A percentile compares a stretch with the other conserved stretches of the same genome.
Evolutionary conservation across 1,284 basidiomycete genomes (phyloP).

Genomic region (Stygiomarasmius scandens): DNA sequence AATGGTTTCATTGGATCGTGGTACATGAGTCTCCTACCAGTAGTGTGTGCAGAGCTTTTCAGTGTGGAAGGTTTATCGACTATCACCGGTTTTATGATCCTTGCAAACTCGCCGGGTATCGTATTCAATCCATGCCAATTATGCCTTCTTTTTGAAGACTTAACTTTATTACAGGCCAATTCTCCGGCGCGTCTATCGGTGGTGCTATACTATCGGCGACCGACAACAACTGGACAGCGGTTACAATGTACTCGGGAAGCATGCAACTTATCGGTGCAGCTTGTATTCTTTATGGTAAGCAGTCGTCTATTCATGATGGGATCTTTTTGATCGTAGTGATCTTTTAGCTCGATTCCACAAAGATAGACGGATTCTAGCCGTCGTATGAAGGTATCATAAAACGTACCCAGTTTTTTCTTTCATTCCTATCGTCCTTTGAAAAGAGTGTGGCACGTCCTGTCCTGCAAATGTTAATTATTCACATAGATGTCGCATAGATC

Average conservation of each 20-base stretch:
- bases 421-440: no score
- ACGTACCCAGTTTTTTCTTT: no score
- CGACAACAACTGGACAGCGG: conserved; percentile 23
- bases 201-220: conserved; percentile 24
- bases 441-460: no score
- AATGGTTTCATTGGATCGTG: conserved; percentile 28
- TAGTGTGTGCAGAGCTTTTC: conserved; percentile 28
- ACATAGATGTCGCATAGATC: no score
- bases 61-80: conserved; percentile 26
- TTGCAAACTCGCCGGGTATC: conserved; percentile 23
- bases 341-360: conserved; percentile 9
- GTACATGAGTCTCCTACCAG: conserved; percentile 27
- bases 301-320: neutral
- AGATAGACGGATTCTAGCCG: conserved; percentile 6
- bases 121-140: no score
- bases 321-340: neutral
- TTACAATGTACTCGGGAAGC: conserved; percentile 24
- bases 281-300: conserved; percentile 24
- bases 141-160: neutral
- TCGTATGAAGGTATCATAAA: neutral
- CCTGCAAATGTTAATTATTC: no score
- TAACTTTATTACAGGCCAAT: conserved; percentile 19
- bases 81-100: conserved; percentile 28
- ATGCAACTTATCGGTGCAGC: conserved; percentile 24
- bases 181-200: conserved; percentile 24